These are phyloP conservation scores for Kluyveromyces marxianus DNA, from an alignment of 1,139 yeast species.

Conservation along the genomic window DNA sequence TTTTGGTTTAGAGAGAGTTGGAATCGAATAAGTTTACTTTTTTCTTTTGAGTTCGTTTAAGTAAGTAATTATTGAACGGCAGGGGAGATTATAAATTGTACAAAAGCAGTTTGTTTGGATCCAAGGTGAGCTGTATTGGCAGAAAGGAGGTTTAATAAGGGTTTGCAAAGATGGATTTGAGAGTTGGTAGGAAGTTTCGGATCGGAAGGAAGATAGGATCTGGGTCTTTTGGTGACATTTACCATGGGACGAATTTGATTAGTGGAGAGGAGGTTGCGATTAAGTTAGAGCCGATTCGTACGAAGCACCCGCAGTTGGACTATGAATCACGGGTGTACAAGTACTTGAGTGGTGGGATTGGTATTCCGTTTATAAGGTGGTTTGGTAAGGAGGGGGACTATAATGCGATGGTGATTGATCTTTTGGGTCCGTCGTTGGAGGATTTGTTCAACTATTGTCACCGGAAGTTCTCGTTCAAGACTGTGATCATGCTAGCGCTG, in stretches of 20 bases:
- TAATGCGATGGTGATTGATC: constrained; percentile 93
- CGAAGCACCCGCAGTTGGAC: constrained; percentile 94
- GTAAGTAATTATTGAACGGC: too few species aligned
- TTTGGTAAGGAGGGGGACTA: constrained; percentile 95
- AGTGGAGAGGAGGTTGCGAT: constrained; percentile 98
- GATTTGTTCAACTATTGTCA: constrained; percentile 94
- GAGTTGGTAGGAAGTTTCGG: constrained; percentile 92
- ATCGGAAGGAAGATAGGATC: constrained; percentile 95
- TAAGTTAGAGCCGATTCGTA: constrained; percentile 81
- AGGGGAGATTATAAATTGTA: too few species aligned
- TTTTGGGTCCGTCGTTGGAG: constrained; percentile 91
- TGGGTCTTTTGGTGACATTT: constrained; percentile 96
- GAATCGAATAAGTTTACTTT: too few species aligned
- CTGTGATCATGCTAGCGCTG: constrained; percentile 87
- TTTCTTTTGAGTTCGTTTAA: too few species aligned
- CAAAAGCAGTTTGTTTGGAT: too few species aligned
- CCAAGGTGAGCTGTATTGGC: too few species aligned
- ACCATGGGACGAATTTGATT: constrained; percentile 84
- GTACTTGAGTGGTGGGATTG: constrained; percentile 93
- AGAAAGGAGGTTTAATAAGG: too few species aligned
- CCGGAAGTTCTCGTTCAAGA: constrained; percentile 86
- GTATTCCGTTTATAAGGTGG: constrained; percentile 96
- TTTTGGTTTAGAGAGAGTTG: too few species aligned
- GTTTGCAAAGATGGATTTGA: constrained; percentile 45
- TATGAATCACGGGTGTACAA: constrained; percentile 94